Percentiles rank a stretch among this genome's conserved stretches.
These are phyloP conservation scores for Pseudodiploospora longispora DNA, from an alignment of 2,329 filamentous ascomycete species.

Conservation along the genomic window DNA sequence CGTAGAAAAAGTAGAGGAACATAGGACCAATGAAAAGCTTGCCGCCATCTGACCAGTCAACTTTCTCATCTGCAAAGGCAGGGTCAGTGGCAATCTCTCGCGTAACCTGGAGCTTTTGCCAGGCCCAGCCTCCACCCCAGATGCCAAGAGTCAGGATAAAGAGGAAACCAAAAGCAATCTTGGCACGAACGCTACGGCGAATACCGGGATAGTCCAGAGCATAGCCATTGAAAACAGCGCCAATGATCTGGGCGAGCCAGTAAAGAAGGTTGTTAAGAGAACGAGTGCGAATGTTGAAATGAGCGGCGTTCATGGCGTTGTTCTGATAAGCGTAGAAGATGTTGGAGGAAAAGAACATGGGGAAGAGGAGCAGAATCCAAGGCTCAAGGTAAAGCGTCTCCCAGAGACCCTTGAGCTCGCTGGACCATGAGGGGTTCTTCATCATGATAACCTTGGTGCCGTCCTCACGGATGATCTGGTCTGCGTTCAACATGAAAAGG, in stretches of 20 bases:
- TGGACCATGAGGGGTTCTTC: conserved; percentile 83
- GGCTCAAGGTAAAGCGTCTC: conserved; percentile 63
- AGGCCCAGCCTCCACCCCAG: conserved; percentile 56
- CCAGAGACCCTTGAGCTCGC: conserved; percentile 68
- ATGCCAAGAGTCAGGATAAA: conserved; percentile 43
- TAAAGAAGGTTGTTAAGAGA: conserved; percentile 46
- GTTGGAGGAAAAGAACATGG: conserved; percentile 48
- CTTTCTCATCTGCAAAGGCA: conserved; percentile 31
- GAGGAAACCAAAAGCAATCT: conserved; percentile 36
- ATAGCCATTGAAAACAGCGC: conserved; percentile 38
- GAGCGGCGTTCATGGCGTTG: conserved; percentile 45
- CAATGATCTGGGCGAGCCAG: conserved; percentile 49
- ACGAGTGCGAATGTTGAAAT: conserved; percentile 45
- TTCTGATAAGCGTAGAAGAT: conserved; percentile 54
- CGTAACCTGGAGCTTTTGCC: conserved; percentile 49
- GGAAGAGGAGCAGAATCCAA: conserved; percentile 57
- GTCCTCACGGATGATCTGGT: conserved; percentile 65
- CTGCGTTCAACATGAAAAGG: conserved; percentile 62
- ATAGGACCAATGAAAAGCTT: conserved; percentile 52
- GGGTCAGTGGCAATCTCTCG: conserved; percentile 14
- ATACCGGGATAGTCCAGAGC: conserved; percentile 35
- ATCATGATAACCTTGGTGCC: conserved; percentile 76
- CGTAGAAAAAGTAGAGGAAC: conserved; percentile 64
- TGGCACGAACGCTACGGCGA: conserved; percentile 36
- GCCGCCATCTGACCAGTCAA: conserved; percentile 39